These are phyloP conservation scores for Rutstroemia sp. DNA, from an alignment of 2,329 filamentous ascomycete genomes.

Conservation along the genomic window DNA sequence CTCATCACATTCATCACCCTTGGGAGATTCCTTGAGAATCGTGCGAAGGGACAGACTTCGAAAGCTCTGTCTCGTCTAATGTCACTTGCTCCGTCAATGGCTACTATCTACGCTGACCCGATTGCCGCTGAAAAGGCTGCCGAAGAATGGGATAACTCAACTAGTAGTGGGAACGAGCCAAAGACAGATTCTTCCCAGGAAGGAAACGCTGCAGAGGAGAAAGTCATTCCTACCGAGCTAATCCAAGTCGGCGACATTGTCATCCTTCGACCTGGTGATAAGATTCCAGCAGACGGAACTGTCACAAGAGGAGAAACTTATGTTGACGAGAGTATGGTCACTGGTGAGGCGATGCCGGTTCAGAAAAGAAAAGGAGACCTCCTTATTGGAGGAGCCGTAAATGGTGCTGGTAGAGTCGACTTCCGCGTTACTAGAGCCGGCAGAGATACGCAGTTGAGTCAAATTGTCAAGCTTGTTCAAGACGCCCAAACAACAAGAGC, in stretches of 20 bases:
- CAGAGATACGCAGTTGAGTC: conserved; percentile 91
- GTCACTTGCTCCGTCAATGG: conserved; percentile 94
- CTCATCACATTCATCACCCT: conserved; percentile 92
- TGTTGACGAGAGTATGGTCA: conserved; percentile 97
- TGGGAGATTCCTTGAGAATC: conserved; percentile 86
- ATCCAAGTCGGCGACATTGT: conserved; percentile 92
- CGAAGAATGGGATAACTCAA: conserved; percentile 60
- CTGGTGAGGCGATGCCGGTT: conserved; percentile 92
- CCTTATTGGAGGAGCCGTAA: conserved; percentile 91
- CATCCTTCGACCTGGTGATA: conserved; percentile 87
- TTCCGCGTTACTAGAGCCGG: conserved; percentile 89
- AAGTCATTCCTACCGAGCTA: conserved; percentile 84
- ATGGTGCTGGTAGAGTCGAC: conserved; percentile 84
- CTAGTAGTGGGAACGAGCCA: conserved; percentile 33
- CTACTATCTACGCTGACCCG: conserved; percentile 90
- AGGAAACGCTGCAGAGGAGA: conserved; percentile 68
- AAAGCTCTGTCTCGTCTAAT: conserved; percentile 89
- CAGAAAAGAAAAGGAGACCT: conserved; percentile 74
- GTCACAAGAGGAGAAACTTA: conserved; percentile 87
- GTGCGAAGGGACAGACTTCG: conserved; percentile 92
- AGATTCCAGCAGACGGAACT: conserved; percentile 87
- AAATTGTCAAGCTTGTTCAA: conserved; percentile 97
- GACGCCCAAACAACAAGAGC: conserved; percentile 92
- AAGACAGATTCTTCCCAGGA: conserved; percentile 38
- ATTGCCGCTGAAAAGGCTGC: conserved; percentile 88